These are phyloP conservation scores for Pseudoneurospora amorphoporcata DNA, from an alignment of 495 filamentous ascomycete species.

Conservation along the genomic window DNA sequence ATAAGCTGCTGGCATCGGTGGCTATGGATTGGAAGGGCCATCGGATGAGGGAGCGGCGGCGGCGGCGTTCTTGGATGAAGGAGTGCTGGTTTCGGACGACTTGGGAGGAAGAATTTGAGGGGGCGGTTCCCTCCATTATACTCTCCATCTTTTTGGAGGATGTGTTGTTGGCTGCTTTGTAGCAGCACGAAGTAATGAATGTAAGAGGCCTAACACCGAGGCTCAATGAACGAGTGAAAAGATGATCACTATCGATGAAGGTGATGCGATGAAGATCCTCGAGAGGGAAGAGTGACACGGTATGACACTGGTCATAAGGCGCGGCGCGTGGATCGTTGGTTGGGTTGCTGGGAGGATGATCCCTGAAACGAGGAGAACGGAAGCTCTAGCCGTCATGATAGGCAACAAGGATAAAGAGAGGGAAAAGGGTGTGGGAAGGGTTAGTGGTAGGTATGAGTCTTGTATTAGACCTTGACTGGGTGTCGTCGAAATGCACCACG, in stretches of 20 bases:
- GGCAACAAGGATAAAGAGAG: background rate
- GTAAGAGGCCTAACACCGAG: background rate
- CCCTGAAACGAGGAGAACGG: background rate
- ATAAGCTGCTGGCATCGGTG: conserved; percentile 10
- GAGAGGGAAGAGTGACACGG: background rate
- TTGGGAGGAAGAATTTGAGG: background rate
- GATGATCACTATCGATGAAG: background rate
- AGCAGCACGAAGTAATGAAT: background rate
- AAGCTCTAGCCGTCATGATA: background rate
- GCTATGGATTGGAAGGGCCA: conserved; percentile 27
- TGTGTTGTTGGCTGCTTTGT: background rate
- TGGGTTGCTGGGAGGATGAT: background rate
- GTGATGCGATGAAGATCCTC: background rate
- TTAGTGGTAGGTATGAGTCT: background rate
- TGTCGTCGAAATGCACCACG: background rate
- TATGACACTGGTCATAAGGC: background rate
- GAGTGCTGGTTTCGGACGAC: background rate
- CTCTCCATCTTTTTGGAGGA: background rate
- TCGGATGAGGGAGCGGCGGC: conserved; percentile 2
- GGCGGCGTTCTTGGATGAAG: background rate
- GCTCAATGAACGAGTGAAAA: background rate
- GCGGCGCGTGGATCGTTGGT: background rate
- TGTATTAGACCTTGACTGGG: background rate
- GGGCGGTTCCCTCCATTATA: background rate
- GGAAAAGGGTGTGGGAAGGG: background rate